Conservation (phyloP, 495 filamentous ascomycete species). For the Penicillium maclennaniae region DNA sequence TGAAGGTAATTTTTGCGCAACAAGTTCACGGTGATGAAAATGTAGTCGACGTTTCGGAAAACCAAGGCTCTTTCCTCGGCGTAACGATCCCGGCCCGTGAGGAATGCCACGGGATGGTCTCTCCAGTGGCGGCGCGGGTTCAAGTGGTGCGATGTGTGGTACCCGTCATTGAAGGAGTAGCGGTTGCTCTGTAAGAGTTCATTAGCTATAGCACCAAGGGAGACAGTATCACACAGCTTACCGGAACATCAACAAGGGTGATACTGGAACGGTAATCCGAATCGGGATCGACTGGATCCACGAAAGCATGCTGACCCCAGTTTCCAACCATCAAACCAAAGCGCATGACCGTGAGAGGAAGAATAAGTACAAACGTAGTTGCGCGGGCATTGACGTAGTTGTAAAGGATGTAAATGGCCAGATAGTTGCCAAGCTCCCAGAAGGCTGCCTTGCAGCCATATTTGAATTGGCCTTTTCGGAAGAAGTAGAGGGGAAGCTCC, state of each 20-base stretch:
- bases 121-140: constrained; percentile 72
- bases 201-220: constrained; percentile 8
- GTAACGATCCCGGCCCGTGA: constrained; percentile 60
- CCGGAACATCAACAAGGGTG: constrained; percentile 67
- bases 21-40: constrained; percentile 61
- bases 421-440: constrained; percentile 56
- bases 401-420: constrained; percentile 44
- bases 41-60: constrained; percentile 68
- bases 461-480: constrained; percentile 47
- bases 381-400: constrained; percentile 46
- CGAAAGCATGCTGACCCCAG: constrained; percentile 73
- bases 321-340: constrained; percentile 69
- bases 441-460: constrained; percentile 49
- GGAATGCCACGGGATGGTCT: constrained; percentile 63
- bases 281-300: constrained; percentile 62
- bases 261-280: constrained; percentile 70
- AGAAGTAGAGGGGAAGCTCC: constrained; percentile 71
- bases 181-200: constrained; percentile 54
- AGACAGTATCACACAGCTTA: constrained; percentile 35
- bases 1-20: constrained; percentile 59
- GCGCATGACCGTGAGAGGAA: constrained; percentile 58
- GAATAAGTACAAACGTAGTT: constrained; percentile 54
- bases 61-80: constrained; percentile 57
- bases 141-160: constrained; percentile 73
- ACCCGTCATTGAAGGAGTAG: constrained; percentile 73